Evolutionary conservation across 306 rosid species (phyloP).

Genomic region (Quercus robur): DNA sequence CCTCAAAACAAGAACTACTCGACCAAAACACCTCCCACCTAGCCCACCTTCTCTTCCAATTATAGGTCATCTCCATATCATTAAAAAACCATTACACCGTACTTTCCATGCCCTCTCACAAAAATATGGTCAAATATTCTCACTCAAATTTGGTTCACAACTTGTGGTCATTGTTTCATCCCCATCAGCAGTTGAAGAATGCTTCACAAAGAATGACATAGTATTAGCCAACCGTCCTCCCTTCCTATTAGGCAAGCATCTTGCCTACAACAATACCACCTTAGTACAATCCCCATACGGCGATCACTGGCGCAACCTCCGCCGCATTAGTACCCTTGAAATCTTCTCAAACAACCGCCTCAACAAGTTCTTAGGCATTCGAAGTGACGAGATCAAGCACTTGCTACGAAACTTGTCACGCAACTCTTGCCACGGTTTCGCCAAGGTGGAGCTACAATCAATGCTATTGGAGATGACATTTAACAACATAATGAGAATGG

Average conservation of each 20-base stretch:
- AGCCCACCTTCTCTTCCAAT: too few relatives aligned
- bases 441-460: conserved; percentile 34
- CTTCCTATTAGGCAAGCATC: too few relatives aligned
- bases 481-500: conserved; percentile 62
- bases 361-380: conserved; percentile 22
- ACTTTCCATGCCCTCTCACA: too few relatives aligned
- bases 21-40: too few relatives aligned
- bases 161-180: too few relatives aligned
- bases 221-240: too few relatives aligned
- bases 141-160: too few relatives aligned
- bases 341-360: conserved; percentile 43
- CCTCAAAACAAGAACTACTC: conserved; percentile 3
- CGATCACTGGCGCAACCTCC: conserved; percentile 78
- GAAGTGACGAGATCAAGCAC: conserved; percentile 40
- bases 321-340: conserved; percentile 61
- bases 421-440: neutral
- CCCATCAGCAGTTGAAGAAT: too few relatives aligned
- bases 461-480: conserved; percentile 44
- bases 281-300: conserved; percentile 38
- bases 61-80: too few relatives aligned
- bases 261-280: conserved; percentile 35
- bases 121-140: too few relatives aligned
- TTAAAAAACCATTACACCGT: too few relatives aligned
- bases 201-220: too few relatives aligned
- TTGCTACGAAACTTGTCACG: conserved; percentile 23